Conservation (phyloP, 129 eudicot genomes). For the Silybum marianum region DNA sequence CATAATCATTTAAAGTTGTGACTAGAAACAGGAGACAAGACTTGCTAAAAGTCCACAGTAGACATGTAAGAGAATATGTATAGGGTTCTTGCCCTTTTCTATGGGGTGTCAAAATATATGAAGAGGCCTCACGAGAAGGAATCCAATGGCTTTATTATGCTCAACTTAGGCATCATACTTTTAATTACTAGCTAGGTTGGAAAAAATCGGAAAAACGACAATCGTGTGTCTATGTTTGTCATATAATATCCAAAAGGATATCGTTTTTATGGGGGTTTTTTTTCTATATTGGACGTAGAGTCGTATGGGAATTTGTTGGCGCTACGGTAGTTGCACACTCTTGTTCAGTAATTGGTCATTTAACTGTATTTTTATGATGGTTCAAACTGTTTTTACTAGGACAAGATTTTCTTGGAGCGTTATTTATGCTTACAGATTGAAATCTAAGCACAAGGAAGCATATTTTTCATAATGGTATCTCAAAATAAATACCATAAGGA, state of each 20-base stretch:
- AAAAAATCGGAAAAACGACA: slow-evolving; percentile 4
- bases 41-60: slow-evolving; percentile 37
- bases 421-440: background rate
- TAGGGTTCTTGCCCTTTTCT: slow-evolving; percentile 31
- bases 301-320: background rate
- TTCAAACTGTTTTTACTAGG: too few species aligned
- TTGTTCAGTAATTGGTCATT: too few species aligned
- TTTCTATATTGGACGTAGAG: background rate
- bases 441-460: background rate
- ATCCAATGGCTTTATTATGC: slow-evolving; percentile 21
- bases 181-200: slow-evolving; percentile 10
- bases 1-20: slow-evolving; percentile 19
- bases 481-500: too few species aligned
- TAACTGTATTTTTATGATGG: background rate
- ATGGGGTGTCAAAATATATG: slow-evolving; percentile 15
- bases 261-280: background rate
- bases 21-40: slow-evolving; percentile 32
- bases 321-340: background rate
- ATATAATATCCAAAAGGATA: background rate
- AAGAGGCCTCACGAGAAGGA: slow-evolving; percentile 36
- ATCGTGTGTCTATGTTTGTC: background rate
- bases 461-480: too few species aligned
- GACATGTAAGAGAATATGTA: slow-evolving; percentile 40
- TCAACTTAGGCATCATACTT: slow-evolving; percentile 9
- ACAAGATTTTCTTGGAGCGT: background rate